phyloP scores from a whole-genome alignment of 2,329 filamentous ascomycete species.

The Aspergillus sp. region DNA sequence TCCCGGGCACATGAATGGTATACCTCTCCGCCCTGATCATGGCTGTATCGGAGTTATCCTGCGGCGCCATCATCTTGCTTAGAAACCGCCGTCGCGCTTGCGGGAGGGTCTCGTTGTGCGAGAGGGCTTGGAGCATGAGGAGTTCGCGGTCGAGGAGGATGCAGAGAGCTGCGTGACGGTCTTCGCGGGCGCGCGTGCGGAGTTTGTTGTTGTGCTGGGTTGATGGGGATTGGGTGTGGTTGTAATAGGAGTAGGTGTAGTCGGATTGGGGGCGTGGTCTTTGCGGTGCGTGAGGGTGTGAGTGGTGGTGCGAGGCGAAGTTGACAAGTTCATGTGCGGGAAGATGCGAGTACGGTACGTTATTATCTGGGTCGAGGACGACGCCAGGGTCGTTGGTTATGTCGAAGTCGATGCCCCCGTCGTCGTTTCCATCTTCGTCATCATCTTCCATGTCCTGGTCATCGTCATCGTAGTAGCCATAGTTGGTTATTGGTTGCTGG shows the following conservation, averaged over 20 bases:
- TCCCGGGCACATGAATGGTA: slow-evolving; percentile 10
- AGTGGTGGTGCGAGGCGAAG: no score
- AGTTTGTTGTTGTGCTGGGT: slow-evolving; percentile 15
- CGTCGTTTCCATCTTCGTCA: slow-evolving; percentile 13
- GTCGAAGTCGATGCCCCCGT: slow-evolving; percentile 22
- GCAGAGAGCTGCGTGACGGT: slow-evolving; percentile 31
- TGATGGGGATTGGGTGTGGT: slow-evolving; percentile 2
- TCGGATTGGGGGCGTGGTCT: no score
- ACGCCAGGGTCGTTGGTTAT: no score
- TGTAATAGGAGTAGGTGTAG: no score
- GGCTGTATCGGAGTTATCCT: slow-evolving; percentile 19
- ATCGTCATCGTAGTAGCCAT: not conserved
- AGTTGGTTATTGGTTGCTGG: no score
- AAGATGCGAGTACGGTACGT: no score
- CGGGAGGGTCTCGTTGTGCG: slow-evolving; percentile 33
- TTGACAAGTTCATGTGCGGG: no score
- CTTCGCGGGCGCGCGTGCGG: slow-evolving; percentile 24
- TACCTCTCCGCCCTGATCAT: slow-evolving; percentile 23
- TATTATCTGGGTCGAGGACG: no score
- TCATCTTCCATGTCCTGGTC: slow-evolving; percentile 8
- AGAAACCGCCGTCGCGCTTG: slow-evolving; percentile 32
- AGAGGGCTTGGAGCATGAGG: slow-evolving; percentile 34
- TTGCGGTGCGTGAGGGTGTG: no score
- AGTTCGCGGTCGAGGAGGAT: slow-evolving; percentile 34
- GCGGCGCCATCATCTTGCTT: slow-evolving; percentile 27